phyloP scores from a whole-genome alignment of 805 yeast genomes.

The Starmerella stigmatis region DNA sequence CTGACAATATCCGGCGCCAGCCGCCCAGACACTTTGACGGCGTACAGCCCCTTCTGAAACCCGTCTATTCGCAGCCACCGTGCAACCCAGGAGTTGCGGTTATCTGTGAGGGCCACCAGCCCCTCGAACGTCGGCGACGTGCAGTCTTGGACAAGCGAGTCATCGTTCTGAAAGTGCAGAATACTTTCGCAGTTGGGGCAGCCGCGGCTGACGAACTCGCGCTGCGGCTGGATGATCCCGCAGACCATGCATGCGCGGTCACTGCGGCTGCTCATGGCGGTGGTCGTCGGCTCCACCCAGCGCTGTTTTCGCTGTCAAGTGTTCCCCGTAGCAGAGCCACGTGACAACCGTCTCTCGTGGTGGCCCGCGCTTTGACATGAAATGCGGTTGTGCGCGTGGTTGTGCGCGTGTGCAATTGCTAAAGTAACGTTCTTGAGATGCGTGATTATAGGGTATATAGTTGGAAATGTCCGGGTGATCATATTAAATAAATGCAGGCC shows the following conservation, averaged over 20 bases:
- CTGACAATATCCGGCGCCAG: conserved; percentile 76
- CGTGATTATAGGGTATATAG: no score
- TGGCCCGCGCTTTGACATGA: no score
- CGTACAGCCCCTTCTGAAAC: conserved; percentile 81
- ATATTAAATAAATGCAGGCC: conserved; percentile 5
- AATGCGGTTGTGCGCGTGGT: no score
- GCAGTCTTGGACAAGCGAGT: conserved; percentile 74
- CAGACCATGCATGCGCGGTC: conserved; percentile 97
- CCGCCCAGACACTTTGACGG: conserved; percentile 85
- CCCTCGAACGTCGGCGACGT: conserved; percentile 97
- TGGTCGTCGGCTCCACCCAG: not conserved
- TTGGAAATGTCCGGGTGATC: no score
- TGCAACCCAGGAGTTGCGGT: conserved; percentile 87
- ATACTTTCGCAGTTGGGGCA: conserved; percentile 95
- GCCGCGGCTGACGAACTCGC: conserved; percentile 68
- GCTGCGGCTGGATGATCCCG: conserved; percentile 75
- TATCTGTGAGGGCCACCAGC: conserved; percentile 77
- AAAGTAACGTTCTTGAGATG: no score
- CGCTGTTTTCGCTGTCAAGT: not conserved
- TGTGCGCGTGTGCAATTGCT: no score
- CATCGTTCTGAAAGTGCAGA: conserved; percentile 68
- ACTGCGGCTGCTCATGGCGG: conserved; percentile 29
- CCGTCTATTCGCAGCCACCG: conserved; percentile 88
- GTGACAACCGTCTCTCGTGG: no score
- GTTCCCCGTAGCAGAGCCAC: no score